Evolutionary conservation across 2,329 filamentous ascomycete genomes (phyloP).

Genomic region (Alternaria metachromatica): DNA sequence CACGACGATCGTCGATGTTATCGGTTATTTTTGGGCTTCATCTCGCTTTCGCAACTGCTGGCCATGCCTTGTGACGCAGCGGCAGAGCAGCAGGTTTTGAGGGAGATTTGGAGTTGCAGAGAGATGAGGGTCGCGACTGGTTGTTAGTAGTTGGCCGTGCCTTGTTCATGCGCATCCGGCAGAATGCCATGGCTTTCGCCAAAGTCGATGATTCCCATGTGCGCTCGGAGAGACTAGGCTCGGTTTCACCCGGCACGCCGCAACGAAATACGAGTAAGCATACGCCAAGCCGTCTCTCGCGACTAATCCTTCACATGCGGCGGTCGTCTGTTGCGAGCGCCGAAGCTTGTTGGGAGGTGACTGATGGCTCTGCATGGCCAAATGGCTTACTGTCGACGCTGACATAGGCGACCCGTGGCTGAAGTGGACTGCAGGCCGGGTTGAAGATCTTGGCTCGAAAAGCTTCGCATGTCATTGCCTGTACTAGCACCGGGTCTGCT

Average conservation of each 20-base stretch:
- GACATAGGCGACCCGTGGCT: not conserved
- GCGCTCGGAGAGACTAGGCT: conserved; percentile 5
- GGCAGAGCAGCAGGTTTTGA: conserved; percentile 1
- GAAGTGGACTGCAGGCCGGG: conserved; percentile 1
- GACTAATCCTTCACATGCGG: not conserved
- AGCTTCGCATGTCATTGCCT: conserved; percentile 2
- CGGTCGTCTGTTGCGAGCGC: not conserved
- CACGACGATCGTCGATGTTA: conserved; percentile 10
- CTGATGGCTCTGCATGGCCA: not conserved
- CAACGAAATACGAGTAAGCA: not conserved
- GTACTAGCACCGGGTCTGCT: not conserved
- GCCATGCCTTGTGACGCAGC: conserved; percentile 6
- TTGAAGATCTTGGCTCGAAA: conserved; percentile 3
- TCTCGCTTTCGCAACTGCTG: not conserved
- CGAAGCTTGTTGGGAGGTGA: not conserved
- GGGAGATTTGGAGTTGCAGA: not conserved
- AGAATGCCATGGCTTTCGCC: conserved; percentile 9
- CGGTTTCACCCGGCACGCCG: conserved; percentile 5
- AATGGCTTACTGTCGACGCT: not conserved
- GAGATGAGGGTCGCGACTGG: not conserved
- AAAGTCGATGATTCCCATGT: conserved; percentile 7
- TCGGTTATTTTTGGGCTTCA: not conserved
- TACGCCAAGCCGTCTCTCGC: not conserved
- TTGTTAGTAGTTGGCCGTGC: not conserved
- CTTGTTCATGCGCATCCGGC: conserved; percentile 6